phyloP scores from a whole-genome alignment of 2,329 filamentous ascomycete genomes.

The Fusarium mangiferae region DNA sequence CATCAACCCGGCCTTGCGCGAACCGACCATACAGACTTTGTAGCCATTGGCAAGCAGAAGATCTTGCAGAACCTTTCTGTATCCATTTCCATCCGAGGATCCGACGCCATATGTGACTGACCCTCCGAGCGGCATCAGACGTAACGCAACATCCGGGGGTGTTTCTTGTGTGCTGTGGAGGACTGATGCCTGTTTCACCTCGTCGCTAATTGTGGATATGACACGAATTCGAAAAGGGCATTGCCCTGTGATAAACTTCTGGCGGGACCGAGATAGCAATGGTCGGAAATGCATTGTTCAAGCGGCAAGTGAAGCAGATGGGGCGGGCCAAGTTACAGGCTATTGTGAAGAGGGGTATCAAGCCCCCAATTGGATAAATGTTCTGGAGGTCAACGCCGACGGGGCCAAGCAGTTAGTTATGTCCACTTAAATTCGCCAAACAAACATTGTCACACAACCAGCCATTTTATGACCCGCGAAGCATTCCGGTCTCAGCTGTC shows the following conservation, averaged over 20 bases:
- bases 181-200: neutral
- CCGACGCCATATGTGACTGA: neutral
- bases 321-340: fast-evolving
- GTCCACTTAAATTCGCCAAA: neutral
- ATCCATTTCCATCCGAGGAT: neutral
- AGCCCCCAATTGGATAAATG: neutral
- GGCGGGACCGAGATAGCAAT: neutral
- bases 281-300: neutral
- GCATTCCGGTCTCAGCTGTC: neutral
- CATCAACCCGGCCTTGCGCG: neutral
- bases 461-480: neutral
- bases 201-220: too few species aligned
- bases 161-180: neutral
- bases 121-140: neutral
- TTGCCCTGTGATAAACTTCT: fast-evolving
- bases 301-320: neutral
- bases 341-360: neutral
- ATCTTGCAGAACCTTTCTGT: neutral
- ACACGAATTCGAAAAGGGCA: neutral
- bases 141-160: neutral
- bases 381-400: neutral
- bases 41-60: neutral
- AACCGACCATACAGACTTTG: neutral
- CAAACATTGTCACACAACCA: neutral
- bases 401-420: too few species aligned